These are phyloP conservation scores for Furcasterigmium furcatum DNA, from an alignment of 2,329 filamentous ascomycete species.

Conservation along the genomic window DNA sequence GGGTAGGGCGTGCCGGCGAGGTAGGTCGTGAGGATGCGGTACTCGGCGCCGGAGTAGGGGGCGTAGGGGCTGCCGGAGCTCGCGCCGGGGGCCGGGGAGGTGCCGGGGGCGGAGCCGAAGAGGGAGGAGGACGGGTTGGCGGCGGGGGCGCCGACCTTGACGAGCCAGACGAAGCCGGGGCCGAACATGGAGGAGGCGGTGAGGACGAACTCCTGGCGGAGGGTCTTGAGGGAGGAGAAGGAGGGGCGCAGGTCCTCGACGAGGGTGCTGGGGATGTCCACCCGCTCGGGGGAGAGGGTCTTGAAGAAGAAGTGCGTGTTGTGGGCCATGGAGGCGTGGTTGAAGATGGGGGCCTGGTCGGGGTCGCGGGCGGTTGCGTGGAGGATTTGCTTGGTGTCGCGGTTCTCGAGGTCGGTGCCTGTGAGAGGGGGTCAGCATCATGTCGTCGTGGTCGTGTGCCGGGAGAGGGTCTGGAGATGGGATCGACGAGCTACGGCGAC, in stretches of 20 bases:
- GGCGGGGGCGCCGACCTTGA: constrained; percentile 47
- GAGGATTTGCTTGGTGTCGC: constrained; percentile 63
- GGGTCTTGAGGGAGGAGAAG: constrained; percentile 81
- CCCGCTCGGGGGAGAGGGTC: constrained; percentile 38
- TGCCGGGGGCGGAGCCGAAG: constrained; percentile 77
- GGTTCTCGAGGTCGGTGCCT: constrained; percentile 64
- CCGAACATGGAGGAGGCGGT: constrained; percentile 92
- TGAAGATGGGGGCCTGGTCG: constrained; percentile 77
- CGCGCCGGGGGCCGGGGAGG: constrained; percentile 77
- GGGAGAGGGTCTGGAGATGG: neutral
- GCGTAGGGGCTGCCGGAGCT: constrained; percentile 93
- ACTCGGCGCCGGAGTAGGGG: constrained; percentile 89
- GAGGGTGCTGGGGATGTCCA: constrained; percentile 54
- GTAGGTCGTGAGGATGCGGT: constrained; percentile 82
- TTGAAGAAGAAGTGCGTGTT: constrained; percentile 87
- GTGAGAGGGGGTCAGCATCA: constrained; percentile 5
- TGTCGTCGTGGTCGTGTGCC: neutral
- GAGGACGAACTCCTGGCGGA: constrained; percentile 74
- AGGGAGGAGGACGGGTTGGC: constrained; percentile 66
- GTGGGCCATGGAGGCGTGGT: constrained; percentile 93
- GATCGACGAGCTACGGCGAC: no score
- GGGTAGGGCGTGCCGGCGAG: constrained; percentile 86
- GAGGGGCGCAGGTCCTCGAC: constrained; percentile 58
- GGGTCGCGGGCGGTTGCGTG: constrained; percentile 78
- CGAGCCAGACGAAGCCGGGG: constrained; percentile 95